Evolutionary conservation across 805 yeast genomes (phyloP), one percentile per base, ranked within the genome.

Genomic region (Teunomyces gatunensis): DNA sequence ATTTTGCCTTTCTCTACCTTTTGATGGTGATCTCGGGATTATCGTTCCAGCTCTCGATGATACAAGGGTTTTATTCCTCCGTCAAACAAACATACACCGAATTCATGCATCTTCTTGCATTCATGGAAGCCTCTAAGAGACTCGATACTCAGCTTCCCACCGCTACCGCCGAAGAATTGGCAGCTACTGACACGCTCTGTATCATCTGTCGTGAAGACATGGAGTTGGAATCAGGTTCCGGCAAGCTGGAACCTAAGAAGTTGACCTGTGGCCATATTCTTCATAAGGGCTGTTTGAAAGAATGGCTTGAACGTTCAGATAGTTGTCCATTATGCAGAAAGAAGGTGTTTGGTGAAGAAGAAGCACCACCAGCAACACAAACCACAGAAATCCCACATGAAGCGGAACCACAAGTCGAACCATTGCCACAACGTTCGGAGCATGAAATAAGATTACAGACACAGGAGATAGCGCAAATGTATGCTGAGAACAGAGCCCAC

Each of bases 201-300:
- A 89, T 89, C 51, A 86, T 92, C 35, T 92, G 99, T 68, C 82
- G 96, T 56, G 98, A 94, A 55, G 96, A 89, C 51, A 85, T 92
- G 92, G 64, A 73, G 5, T 56, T 69, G 69, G 47, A 73, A 30
- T 23, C 28, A 10, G 30, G 40, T 2, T 54, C 57, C 12, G 53
- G 54, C 32, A 58, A 57, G 43, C 54, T 59, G 27, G 72, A 68
- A 42, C 96, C 98, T 4, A 89, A 89, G 64, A 85, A 78, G 59
- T 73, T 94, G 42, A 75, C 72, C 1, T 94, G 99, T 72, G 87
- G 89, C 21, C 99, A 94, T 65, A 84, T 89, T 42, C 74, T 92
- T 48, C 99, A 94, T 63, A 70, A 86, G 67, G 91, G 94, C 4
- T 94, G 99, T 64, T 75, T 94, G 52, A 87, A 89, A 59, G 85